phyloP scores from a whole-genome alignment of 192 early-diverging fungal genomes.

The Chytriomyces sp. region DNA sequence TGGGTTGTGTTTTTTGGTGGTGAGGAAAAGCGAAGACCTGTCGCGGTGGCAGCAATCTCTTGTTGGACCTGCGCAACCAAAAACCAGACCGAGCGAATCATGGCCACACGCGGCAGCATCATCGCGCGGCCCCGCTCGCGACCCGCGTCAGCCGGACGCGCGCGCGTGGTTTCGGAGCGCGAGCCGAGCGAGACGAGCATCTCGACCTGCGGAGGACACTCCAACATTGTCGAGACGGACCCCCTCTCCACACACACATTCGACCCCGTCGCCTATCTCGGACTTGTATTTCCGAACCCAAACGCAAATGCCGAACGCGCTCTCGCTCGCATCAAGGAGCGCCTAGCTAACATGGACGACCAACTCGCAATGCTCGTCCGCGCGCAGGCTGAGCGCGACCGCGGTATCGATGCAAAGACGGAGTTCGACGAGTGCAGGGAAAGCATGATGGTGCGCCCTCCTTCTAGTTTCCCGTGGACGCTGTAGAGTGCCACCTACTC shows the following conservation, averaged over 20 bases:
- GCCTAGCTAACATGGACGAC: slow-evolving; percentile 60
- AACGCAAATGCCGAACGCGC: slow-evolving; percentile 55
- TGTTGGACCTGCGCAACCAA: too few species aligned
- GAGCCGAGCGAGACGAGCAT: background rate
- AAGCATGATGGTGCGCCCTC: slow-evolving; percentile 67
- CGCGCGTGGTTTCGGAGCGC: background rate
- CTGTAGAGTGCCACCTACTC: background rate
- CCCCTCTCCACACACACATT: slow-evolving; percentile 72
- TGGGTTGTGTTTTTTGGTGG: too few species aligned
- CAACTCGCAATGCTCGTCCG: slow-evolving; percentile 75
- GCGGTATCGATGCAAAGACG: slow-evolving; percentile 58
- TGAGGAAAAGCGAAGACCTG: too few species aligned
- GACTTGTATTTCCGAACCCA: slow-evolving; percentile 53
- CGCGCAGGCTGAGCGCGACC: slow-evolving; percentile 67
- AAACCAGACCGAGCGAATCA: too few species aligned
- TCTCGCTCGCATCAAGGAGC: slow-evolving; percentile 57
- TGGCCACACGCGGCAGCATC: too few species aligned
- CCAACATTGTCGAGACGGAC: slow-evolving; percentile 45
- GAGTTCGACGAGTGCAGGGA: slow-evolving; percentile 72
- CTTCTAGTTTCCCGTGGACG: slow-evolving; percentile 27
- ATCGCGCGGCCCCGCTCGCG: background rate
- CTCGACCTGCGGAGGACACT: background rate
- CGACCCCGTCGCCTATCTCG: slow-evolving; percentile 75
- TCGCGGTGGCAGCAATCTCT: too few species aligned
- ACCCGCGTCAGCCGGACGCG: background rate